Percentiles rank a stretch among this genome's conserved stretches.
These are phyloP conservation scores for Diutina pseudorugosa DNA, from an alignment of 1,139 yeast species.

Conservation along the genomic window DNA sequence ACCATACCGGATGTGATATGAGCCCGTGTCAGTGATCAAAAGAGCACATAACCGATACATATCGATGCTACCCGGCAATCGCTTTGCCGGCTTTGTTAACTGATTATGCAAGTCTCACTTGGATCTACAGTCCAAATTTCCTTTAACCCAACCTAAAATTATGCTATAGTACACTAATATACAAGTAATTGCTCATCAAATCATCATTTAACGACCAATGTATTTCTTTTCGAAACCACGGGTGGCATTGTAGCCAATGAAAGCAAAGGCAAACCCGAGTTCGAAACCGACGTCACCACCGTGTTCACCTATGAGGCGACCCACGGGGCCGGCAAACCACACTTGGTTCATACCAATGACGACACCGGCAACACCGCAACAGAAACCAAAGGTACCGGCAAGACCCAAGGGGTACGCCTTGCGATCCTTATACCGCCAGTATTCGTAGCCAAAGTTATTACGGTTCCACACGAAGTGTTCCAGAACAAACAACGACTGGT, in stretches of 20 bases:
- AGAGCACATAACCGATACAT: no score
- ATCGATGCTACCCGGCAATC: no score
- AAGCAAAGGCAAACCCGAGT: conserved; percentile 58
- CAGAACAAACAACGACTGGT: conserved; percentile 55
- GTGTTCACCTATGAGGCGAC: conserved; percentile 41
- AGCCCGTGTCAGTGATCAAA: no score
- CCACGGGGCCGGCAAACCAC: conserved; percentile 72
- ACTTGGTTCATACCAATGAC: conserved; percentile 78
- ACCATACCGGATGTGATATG: conserved; percentile 14
- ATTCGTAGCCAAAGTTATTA: conserved; percentile 52
- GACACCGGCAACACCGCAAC: conserved; percentile 78
- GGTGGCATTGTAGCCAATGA: conserved; percentile 44
- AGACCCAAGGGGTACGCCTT: conserved; percentile 55
- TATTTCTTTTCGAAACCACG: conserved; percentile 67
- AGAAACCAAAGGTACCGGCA: conserved; percentile 69
- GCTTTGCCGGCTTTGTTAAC: no score
- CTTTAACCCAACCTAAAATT: not conserved
- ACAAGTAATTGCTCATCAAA: not conserved
- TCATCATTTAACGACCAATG: conserved; percentile 28
- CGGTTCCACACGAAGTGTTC: conserved; percentile 73
- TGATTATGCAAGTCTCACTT: no score
- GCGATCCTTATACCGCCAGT: conserved; percentile 46
- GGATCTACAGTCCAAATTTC: not conserved
- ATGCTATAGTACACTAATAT: not conserved
- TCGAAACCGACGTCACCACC: conserved; percentile 91